Evolutionary conservation across 345 rosid genomes (phyloP).

Genomic region (Aquilaria yunnanensis): DNA sequence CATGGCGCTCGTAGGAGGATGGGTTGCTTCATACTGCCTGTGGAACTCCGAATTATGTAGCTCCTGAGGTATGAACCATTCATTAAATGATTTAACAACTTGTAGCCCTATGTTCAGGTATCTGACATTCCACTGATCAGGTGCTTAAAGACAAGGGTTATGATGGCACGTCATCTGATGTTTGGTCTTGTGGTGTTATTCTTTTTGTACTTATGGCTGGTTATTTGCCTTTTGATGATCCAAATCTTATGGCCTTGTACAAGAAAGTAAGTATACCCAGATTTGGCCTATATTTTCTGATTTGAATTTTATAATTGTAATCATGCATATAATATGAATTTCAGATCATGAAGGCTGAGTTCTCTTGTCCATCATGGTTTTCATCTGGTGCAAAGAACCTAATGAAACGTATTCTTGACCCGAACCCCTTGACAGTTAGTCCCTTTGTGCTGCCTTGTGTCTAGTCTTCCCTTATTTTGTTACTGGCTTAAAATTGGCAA

Average conservation of each 20-base stretch:
- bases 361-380: conserved; percentile 68
- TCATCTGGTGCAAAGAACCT: conserved; percentile 63
- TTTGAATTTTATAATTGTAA: background rate
- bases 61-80: conserved; percentile 61
- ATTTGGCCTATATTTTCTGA: conserved; percentile 7
- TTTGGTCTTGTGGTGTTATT: conserved; percentile 91
- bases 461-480: no score
- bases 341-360: conserved; percentile 63
- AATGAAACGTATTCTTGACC: conserved; percentile 70
- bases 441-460: background rate
- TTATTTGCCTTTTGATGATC: conserved; percentile 76
- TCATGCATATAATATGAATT: conserved; percentile 1
- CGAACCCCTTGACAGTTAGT: conserved; percentile 58
- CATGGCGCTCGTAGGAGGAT: conserved; percentile 43
- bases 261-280: conserved; percentile 36
- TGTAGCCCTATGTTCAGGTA: no score
- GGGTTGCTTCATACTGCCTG: conserved; percentile 91
- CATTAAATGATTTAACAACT: background rate
- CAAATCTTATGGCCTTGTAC: conserved; percentile 59
- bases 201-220: conserved; percentile 87
- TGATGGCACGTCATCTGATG: conserved; percentile 68
- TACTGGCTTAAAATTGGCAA: no score
- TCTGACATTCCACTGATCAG: conserved; percentile 25
- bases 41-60: conserved; percentile 90
- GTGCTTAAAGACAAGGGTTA: conserved; percentile 78